A percentile compares a stretch with the other conserved stretches of the same genome.
Evolutionary conservation across 108 stramenopile species (phyloP).

Genomic region (Fistulifera solaris): DNA sequence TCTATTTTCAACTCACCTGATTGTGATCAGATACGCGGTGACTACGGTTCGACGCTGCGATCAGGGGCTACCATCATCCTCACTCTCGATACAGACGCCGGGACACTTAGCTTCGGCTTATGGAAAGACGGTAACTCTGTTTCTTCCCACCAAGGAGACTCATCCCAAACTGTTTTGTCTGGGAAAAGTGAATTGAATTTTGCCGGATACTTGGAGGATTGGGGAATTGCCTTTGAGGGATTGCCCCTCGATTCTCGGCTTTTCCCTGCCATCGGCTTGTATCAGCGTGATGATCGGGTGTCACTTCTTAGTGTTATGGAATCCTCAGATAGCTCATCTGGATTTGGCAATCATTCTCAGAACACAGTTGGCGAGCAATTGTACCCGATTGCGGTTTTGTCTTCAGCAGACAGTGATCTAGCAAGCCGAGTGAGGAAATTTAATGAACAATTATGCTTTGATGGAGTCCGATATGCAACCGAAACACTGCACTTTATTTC

Average conservation of each 20-base stretch:
- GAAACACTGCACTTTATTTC: conserved; percentile 21
- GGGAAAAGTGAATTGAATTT: conserved; percentile 10
- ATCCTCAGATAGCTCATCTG: no score
- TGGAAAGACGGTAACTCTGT: conserved; percentile 47
- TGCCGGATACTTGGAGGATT: conserved; percentile 61
- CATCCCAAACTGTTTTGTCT: conserved; percentile 16
- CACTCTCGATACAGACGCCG: conserved; percentile 74
- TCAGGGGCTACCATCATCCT: conserved; percentile 70
- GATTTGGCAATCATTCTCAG: no score
- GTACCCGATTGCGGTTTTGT: no score
- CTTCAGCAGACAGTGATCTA: no score
- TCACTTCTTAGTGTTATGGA: conserved; percentile 31
- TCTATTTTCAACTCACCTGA: no score
- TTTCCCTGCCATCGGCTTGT: conserved; percentile 79
- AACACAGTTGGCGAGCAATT: no score
- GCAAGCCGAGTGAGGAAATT: background rate
- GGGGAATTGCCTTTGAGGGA: conserved; percentile 83
- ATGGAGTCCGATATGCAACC: conserved; percentile 41
- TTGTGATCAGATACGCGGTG: conserved; percentile 69
- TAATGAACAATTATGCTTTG: conserved; percentile 40
- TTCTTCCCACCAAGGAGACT: no score
- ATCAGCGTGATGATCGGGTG: conserved; percentile 71
- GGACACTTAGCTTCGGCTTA: conserved; percentile 65
- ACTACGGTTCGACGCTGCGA: conserved; percentile 70
- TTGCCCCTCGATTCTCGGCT: conserved; percentile 66